A percentile compares a stretch with the other conserved stretches of the same genome.
Evolutionary conservation across 805 yeast species (phyloP).

Genomic region (Zygosaccharomyces gambellarensis): DNA sequence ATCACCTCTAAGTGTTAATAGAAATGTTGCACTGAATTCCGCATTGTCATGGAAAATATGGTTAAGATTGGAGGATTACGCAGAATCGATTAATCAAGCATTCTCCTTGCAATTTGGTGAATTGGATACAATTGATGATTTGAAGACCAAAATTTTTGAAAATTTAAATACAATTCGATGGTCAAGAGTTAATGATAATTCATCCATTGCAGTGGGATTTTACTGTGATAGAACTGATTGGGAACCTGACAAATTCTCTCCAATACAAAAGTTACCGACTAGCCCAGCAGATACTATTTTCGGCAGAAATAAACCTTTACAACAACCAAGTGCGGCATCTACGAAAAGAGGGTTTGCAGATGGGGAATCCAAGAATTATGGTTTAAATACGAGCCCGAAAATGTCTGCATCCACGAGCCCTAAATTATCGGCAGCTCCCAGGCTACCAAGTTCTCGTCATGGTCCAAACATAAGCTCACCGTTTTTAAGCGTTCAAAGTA

Average conservation of each 20-base stretch:
- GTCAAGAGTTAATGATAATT: slow-evolving; percentile 49
- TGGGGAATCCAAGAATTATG: neutral
- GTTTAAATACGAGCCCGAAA: slow-evolving; percentile 10
- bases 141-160: slow-evolving; percentile 57
- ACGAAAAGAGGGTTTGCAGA: neutral
- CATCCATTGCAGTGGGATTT: slow-evolving; percentile 64
- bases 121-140: slow-evolving; percentile 72
- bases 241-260: slow-evolving; percentile 4
- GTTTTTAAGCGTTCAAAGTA: neutral
- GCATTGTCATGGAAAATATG: slow-evolving; percentile 22
- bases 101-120: slow-evolving; percentile 63
- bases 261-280: slow-evolving; percentile 3
- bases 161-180: slow-evolving; percentile 53
- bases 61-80: slow-evolving; percentile 20
- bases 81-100: slow-evolving; percentile 38
- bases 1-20: slow-evolving; percentile 10
- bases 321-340: slow-evolving; percentile 1
- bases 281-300: slow-evolving; percentile 4
- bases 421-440: slow-evolving; percentile 2
- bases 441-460: slow-evolving; percentile 7
- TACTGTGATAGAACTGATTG: slow-evolving; percentile 20
- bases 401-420: slow-evolving; percentile 14
- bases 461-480: slow-evolving; percentile 9
- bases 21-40: slow-evolving; percentile 8
- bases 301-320: slow-evolving; percentile 4